Evolutionary conservation across 2,329 filamentous ascomycete species (phyloP).

Genomic region (Emergomyces orientalis): DNA sequence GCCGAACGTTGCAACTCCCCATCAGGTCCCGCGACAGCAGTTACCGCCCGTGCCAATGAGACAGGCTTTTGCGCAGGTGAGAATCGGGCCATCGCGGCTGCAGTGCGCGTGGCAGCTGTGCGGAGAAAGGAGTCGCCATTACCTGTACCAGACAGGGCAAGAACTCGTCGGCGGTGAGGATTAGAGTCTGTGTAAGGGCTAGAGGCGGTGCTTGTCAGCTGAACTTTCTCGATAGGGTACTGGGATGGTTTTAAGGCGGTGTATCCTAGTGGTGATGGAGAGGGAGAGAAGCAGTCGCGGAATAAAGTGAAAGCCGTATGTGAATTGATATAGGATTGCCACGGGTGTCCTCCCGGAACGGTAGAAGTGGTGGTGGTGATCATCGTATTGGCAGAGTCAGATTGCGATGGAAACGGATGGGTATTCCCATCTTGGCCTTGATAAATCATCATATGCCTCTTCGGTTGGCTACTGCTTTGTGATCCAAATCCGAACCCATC

Average conservation of each 20-base stretch:
- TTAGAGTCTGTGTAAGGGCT: background rate
- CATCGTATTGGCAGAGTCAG: background rate
- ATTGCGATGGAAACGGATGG: background rate
- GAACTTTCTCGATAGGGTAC: background rate
- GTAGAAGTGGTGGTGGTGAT: background rate
- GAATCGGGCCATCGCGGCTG: conserved; percentile 64
- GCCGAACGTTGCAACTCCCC: conserved; percentile 69
- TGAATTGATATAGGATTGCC: background rate
- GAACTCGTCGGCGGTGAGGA: conserved; percentile 23
- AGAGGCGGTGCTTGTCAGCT: background rate
- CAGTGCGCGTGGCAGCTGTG: conserved; percentile 59
- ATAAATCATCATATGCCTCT: background rate
- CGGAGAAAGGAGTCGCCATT: conserved; percentile 85
- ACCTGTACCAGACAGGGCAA: conserved; percentile 67
- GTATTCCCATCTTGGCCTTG: background rate
- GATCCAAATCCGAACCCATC: background rate
- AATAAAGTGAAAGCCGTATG: background rate
- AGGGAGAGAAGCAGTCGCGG: conserved; percentile 1
- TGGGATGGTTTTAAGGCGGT: conserved; percentile 11
- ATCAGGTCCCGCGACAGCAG: conserved; percentile 56
- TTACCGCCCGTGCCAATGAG: conserved; percentile 50
- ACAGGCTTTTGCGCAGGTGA: conserved; percentile 25
- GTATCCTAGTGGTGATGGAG: conserved; percentile 2
- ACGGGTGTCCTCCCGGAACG: background rate
- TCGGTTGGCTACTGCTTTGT: background rate